Percentiles rank a stretch among this genome's conserved stretches.
Evolutionary conservation across 306 rosid species (phyloP).

Genomic region (Amphicarpaea edgeworthii): DNA sequence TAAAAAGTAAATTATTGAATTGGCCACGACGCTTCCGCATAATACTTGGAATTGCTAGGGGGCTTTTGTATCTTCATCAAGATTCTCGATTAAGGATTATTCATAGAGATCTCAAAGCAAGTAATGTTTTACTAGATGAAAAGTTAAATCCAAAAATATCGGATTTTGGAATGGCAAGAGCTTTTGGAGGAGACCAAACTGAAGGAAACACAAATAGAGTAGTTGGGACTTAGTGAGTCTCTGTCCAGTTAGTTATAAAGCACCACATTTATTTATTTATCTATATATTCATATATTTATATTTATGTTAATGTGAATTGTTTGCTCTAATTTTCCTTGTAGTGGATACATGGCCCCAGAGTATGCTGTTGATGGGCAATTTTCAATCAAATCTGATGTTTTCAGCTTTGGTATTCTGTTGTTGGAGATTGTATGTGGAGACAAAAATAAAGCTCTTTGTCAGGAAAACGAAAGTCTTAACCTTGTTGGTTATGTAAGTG

Average conservation of each 20-base stretch:
- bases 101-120: slow-evolving; percentile 29
- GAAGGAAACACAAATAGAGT: slow-evolving; percentile 29
- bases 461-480: too few species aligned
- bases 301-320: too few species aligned
- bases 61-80: slow-evolving; percentile 23
- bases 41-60: slow-evolving; percentile 20
- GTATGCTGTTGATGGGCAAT: too few species aligned
- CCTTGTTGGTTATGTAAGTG: too few species aligned
- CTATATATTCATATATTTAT: too few species aligned
- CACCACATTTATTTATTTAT: neutral
- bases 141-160: slow-evolving; percentile 25
- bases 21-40: slow-evolving; percentile 8
- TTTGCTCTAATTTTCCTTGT: too few species aligned
- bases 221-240: slow-evolving; percentile 17
- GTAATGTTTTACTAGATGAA: slow-evolving; percentile 26
- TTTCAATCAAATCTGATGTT: too few species aligned
- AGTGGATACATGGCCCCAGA: too few species aligned
- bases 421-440: too few species aligned
- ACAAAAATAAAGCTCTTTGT: too few species aligned
- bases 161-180: slow-evolving; percentile 28
- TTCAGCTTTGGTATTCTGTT: too few species aligned
- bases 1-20: neutral
- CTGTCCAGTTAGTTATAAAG: neutral
- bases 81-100: slow-evolving; percentile 25
- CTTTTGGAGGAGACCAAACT: slow-evolving; percentile 20